phyloP scores from a whole-genome alignment of 345 rosid genomes.

The Brassica nigra region DNA sequence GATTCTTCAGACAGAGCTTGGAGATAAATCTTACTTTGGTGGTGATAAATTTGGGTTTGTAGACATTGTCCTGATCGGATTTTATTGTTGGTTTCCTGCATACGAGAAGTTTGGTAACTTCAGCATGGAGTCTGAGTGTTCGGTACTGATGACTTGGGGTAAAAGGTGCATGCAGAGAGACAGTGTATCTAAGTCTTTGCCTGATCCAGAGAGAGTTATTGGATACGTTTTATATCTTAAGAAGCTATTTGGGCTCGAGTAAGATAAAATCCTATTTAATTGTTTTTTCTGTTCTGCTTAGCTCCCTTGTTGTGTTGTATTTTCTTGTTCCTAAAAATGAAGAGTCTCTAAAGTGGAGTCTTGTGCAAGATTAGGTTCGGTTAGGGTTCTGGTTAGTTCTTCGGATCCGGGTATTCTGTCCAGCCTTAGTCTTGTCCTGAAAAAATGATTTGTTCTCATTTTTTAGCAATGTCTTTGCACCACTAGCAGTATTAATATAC shows the following conservation, averaged over 20 bases:
- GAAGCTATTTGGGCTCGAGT: not conserved
- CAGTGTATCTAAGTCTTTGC: not conserved
- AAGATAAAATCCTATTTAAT: not conserved
- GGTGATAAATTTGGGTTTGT: slow-evolving; percentile 6
- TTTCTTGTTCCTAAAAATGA: not conserved
- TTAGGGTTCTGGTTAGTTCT: too few relatives aligned
- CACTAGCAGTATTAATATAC: not conserved
- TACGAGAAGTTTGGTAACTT: slow-evolving; percentile 14
- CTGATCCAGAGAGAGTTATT: not conserved
- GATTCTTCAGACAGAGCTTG: slow-evolving; percentile 16
- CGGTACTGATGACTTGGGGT: slow-evolving; percentile 5
- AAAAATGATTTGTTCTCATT: too few relatives aligned
- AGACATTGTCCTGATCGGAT: slow-evolving; percentile 1
- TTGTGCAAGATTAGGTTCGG: too few relatives aligned
- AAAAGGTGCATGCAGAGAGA: not conserved
- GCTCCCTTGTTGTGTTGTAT: not conserved
- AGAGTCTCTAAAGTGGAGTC: not conserved
- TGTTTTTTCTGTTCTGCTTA: not conserved
- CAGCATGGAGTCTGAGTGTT: not conserved
- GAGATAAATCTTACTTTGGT: slow-evolving; percentile 12
- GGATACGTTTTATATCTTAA: not conserved
- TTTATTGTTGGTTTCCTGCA: not conserved
- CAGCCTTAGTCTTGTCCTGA: too few relatives aligned
- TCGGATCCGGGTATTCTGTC: too few relatives aligned
- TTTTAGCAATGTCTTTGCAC: not conserved